phyloP scores from a whole-genome alignment of 2,329 filamentous ascomycete species.

The Fusarium tuaranense region DNA sequence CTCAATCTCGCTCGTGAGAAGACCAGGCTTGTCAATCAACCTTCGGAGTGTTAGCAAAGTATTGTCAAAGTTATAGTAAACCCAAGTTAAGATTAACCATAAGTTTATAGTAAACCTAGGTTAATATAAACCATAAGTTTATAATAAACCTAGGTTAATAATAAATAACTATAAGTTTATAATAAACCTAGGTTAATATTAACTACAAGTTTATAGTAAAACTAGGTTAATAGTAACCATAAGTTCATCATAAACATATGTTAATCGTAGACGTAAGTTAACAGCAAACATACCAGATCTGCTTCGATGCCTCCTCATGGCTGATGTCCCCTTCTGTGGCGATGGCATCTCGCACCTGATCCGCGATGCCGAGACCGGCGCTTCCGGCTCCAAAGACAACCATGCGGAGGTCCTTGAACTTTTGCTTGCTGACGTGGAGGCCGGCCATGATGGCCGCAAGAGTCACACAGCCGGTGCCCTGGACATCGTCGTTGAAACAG shows the following conservation, averaged over 20 bases:
- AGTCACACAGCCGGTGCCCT: conserved; percentile 89
- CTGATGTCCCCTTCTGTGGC: conserved; percentile 73
- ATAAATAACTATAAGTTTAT: too few species aligned
- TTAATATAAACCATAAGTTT: too few species aligned
- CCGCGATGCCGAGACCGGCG: conserved; percentile 87
- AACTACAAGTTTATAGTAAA: too few species aligned
- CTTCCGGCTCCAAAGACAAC: conserved; percentile 85
- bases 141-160: too few species aligned
- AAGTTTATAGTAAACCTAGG: too few species aligned
- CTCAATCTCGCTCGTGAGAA: conserved; percentile 74
- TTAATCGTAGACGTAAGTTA: too few species aligned
- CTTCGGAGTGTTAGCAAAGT: conserved; percentile 52
- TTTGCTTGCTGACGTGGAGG: conserved; percentile 74
- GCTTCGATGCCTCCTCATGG: conserved; percentile 79
- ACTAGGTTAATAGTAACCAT: too few species aligned
- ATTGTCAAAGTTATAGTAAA: background rate
- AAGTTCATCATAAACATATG: too few species aligned
- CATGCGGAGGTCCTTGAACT: conserved; percentile 76
- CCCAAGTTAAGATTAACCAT: too few species aligned
- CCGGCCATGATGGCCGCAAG: conserved; percentile 85
- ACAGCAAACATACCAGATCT: conserved; percentile 73
- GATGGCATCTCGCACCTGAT: conserved; percentile 85
- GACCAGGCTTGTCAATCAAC: conserved; percentile 84
- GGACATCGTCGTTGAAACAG: conserved; percentile 93
- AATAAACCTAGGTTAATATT: too few species aligned